A percentile compares a stretch with the other conserved stretches of the same genome.
Conservation (phyloP, 495 filamentous ascomycete genomes). For the Sporormia fimetaria region DNA sequence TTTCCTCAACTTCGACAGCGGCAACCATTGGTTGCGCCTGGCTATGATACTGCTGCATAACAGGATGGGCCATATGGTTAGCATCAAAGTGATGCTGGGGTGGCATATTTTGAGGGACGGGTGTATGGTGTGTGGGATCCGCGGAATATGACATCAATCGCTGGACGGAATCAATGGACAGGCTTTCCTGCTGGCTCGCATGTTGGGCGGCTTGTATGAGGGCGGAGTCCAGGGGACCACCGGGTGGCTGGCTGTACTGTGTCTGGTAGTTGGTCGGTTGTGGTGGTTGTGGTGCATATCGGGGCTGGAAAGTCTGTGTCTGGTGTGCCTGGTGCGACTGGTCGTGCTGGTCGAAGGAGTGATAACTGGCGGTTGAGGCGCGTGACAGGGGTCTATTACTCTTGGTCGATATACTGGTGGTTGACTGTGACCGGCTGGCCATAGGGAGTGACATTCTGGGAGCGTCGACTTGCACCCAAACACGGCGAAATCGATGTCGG, state of each 20-base stretch:
- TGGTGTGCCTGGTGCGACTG: slow-evolving; percentile 1
- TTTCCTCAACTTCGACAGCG: slow-evolving; percentile 51
- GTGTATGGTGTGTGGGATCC: neutral
- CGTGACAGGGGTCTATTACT: slow-evolving; percentile 59
- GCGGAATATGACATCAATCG: slow-evolving; percentile 8
- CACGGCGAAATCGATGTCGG: slow-evolving; percentile 8
- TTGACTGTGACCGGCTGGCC: slow-evolving; percentile 43
- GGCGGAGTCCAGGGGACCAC: slow-evolving; percentile 12
- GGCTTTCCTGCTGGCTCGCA: slow-evolving; percentile 18
- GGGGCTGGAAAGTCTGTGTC: neutral
- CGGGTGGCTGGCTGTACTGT: slow-evolving; percentile 5
- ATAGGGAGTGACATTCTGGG: neutral
- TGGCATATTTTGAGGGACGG: neutral
- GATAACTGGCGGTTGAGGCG: slow-evolving; percentile 66
- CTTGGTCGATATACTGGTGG: slow-evolving; percentile 44
- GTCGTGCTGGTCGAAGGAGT: slow-evolving; percentile 19
- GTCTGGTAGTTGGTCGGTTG: slow-evolving; percentile 6
- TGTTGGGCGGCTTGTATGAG: slow-evolving; percentile 22
- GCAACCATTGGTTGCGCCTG: slow-evolving; percentile 3
- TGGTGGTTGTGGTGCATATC: slow-evolving; percentile 7
- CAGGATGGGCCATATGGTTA: neutral
- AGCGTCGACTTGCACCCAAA: slow-evolving; percentile 15
- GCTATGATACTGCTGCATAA: neutral
- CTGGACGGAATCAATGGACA: slow-evolving; percentile 13
- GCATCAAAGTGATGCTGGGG: slow-evolving; percentile 10